Evolutionary conservation across 306 rosid genomes (phyloP).

Genomic region (Cucurbita pepo): DNA sequence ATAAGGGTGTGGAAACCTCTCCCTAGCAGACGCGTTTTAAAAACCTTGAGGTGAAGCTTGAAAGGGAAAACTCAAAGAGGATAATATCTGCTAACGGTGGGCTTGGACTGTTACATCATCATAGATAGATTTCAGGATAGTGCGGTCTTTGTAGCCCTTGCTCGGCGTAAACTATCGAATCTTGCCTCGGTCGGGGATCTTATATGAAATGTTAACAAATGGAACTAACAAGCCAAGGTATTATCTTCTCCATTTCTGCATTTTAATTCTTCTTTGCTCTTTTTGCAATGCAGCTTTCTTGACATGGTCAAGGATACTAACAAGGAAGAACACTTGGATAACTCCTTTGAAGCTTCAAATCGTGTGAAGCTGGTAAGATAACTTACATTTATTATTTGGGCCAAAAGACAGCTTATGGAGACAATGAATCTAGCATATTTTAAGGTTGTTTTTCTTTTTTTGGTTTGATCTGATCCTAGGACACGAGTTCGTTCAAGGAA

Average conservation of each 20-base stretch:
- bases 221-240: not conserved
- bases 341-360: conserved; percentile 28
- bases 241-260: not conserved
- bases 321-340: conserved; percentile 28
- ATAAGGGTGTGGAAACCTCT: no score
- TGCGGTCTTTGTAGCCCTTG: not conserved
- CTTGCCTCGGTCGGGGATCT: not conserved
- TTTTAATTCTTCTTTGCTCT: conserved; percentile 16
- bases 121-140: not conserved
- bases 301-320: conserved; percentile 32
- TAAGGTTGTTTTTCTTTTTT: conserved; percentile 5
- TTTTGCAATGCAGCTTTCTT: conserved; percentile 45
- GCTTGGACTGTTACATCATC: not conserved
- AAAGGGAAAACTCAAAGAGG: no score
- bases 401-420: not conserved
- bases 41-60: no score
- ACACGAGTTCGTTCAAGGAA: conserved; percentile 34
- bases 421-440: not conserved
- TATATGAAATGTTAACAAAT: not conserved
- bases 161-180: not conserved
- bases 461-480: conserved; percentile 38
- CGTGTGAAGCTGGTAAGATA: conserved; percentile 50
- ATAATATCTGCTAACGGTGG: no score
- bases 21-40: no score
- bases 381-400: not conserved